Evolutionary conservation across 208 protist species (phyloP).

Genomic region (Crithidia sp.): DNA sequence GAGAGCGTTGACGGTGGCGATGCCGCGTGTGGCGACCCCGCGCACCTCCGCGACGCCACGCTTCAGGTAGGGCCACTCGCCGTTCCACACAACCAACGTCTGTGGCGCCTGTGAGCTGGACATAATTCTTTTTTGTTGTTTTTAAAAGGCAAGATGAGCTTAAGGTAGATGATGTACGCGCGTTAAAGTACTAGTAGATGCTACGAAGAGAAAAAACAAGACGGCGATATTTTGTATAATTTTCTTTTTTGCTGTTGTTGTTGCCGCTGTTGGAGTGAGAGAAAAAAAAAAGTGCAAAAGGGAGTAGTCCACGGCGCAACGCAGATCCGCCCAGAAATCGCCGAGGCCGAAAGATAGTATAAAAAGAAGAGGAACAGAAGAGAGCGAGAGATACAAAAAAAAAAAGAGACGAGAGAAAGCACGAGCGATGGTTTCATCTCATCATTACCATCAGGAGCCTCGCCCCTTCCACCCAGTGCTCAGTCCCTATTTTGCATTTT

Average conservation of each 20-base stretch:
- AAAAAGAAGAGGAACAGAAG: not conserved
- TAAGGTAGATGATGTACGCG: too few relatives aligned
- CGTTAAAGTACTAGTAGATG: too few relatives aligned
- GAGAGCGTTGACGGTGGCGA: constrained; percentile 20
- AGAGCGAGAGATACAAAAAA: constrained; percentile 8
- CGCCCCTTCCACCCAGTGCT: not conserved
- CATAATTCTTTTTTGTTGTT: constrained; percentile 13
- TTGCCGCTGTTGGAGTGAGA: not conserved
- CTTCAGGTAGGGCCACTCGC: constrained; percentile 84
- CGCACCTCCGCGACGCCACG: constrained; percentile 54
- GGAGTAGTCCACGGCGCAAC: too few relatives aligned
- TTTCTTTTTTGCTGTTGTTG: not conserved
- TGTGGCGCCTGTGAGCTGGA: constrained; percentile 7
- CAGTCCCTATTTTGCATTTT: too few relatives aligned
- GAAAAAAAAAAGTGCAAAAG: too few relatives aligned
- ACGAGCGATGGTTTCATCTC: not conserved
- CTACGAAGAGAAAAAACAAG: constrained; percentile 1
- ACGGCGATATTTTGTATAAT: not conserved
- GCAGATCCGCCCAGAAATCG: too few relatives aligned
- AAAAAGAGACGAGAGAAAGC: not conserved
- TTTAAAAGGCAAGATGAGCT: not conserved
- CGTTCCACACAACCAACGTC: constrained; percentile 62
- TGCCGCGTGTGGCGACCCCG: constrained; percentile 21
- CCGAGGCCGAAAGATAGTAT: not conserved
- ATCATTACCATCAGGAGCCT: not conserved